phyloP scores from a whole-genome alignment of 2,329 filamentous ascomycete genomes.

The Colletotrichum cereale region DNA sequence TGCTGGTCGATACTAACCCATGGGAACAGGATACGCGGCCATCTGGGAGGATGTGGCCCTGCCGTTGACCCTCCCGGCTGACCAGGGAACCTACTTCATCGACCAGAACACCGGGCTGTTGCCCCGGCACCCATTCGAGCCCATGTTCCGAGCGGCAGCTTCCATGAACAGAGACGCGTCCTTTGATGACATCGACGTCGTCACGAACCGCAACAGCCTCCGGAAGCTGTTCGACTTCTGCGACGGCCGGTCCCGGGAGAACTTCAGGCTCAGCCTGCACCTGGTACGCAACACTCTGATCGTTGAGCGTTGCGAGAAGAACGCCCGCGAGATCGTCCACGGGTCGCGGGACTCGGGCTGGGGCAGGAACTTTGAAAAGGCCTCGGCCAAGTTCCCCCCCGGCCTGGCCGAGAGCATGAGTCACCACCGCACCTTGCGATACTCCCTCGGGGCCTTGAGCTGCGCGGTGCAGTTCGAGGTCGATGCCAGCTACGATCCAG shows the following conservation, averaged over 20 bases:
- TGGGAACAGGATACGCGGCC: not conserved
- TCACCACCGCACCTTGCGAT: slow-evolving; percentile 9
- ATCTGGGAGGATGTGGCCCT: not conserved
- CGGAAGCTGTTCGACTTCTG: not conserved
- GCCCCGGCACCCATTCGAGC: slow-evolving; percentile 46
- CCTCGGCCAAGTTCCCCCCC: not conserved
- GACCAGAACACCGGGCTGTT: slow-evolving; percentile 39
- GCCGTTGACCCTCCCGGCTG: not conserved
- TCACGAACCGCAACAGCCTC: slow-evolving; percentile 45
- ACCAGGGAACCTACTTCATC: not conserved
- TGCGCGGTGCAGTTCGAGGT: slow-evolving; percentile 24
- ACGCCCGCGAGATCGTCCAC: accelerated
- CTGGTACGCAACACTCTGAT: slow-evolving; percentile 18
- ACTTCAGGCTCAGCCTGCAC: not conserved
- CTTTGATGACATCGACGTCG: slow-evolving; percentile 48
- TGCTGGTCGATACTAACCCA: not conserved
- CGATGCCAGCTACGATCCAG: slow-evolving; percentile 9
- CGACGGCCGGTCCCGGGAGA: not conserved
- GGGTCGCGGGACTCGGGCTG: not conserved
- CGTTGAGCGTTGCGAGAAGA: not conserved
- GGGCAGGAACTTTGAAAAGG: slow-evolving; percentile 11
- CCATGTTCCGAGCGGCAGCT: slow-evolving; percentile 46
- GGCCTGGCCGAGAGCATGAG: not conserved
- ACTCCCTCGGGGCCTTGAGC: slow-evolving; percentile 5
- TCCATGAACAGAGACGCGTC: slow-evolving; percentile 42